A percentile compares a stretch with the other conserved stretches of the same genome.
phyloP scores from a whole-genome alignment of 371 early-diverging fungal species.

The Zancudomyces culisetae region DNA sequence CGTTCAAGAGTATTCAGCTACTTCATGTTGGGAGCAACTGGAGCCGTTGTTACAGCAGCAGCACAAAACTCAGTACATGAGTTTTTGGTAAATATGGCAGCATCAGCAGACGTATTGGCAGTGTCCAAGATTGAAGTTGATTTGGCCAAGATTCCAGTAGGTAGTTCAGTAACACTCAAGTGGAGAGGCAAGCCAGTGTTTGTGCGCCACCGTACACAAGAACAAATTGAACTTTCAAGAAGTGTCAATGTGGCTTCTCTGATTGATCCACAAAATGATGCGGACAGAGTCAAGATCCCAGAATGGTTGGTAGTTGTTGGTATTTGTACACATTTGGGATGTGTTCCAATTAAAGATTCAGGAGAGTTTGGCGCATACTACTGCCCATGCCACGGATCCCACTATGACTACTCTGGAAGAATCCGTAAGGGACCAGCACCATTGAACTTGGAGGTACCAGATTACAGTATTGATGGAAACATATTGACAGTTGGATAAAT shows the following conservation, averaged over 20 bases:
- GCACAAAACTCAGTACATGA: conserved; percentile 85
- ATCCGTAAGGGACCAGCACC: conserved; percentile 97
- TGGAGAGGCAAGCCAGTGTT: conserved; percentile 98
- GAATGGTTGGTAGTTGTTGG: conserved; percentile 96
- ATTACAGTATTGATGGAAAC: conserved; percentile 40
- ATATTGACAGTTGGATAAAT: conserved; percentile 43
- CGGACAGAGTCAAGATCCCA: conserved; percentile 76
- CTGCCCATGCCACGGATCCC: conserved; percentile 98
- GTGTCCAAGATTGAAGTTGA: conserved; percentile 94
- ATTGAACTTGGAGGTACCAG: conserved; percentile 90
- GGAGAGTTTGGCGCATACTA: conserved; percentile 97
- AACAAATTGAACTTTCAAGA: conserved; percentile 86
- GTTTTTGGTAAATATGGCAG: conserved; percentile 76
- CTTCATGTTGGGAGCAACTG: conserved; percentile 85
- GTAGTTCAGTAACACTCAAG: conserved; percentile 90
- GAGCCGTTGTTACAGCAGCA: conserved; percentile 62
- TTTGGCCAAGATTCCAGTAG: conserved; percentile 76
- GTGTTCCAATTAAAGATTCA: conserved; percentile 94
- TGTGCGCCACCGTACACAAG: conserved; percentile 87
- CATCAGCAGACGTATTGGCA: conserved; percentile 93
- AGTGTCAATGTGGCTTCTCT: conserved; percentile 51
- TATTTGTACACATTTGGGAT: conserved; percentile 96
- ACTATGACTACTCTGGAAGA: conserved; percentile 79
- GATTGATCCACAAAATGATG: conserved; percentile 82
- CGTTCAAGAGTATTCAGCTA: conserved; percentile 69